Percentiles rank a stretch among this genome's conserved stretches.
phyloP scores from a whole-genome alignment of 2,329 filamentous ascomycete species.

The Spiromastix sp. region DNA sequence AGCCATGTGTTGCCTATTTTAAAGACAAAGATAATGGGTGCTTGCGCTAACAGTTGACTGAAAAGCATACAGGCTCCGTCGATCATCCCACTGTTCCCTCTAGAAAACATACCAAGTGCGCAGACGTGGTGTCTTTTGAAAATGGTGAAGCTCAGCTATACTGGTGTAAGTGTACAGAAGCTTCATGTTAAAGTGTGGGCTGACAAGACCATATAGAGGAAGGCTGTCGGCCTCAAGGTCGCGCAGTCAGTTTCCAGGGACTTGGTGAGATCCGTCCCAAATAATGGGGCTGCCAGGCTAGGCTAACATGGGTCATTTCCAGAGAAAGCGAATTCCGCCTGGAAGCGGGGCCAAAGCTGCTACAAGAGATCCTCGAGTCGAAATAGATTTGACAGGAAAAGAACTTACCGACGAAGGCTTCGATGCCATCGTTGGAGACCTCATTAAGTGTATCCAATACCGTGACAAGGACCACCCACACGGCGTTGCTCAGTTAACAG shows the following conservation, averaged over 20 bases:
- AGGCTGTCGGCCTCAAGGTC: conserved; percentile 35
- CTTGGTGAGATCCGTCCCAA: too few relatives aligned
- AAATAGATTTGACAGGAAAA: conserved; percentile 38
- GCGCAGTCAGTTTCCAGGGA: conserved; percentile 37
- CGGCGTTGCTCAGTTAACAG: conserved; percentile 30
- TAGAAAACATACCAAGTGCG: too few relatives aligned
- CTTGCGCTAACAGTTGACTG: too few relatives aligned
- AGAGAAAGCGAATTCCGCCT: conserved; percentile 28
- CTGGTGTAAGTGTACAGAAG: conserved; percentile 21
- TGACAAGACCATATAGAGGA: conserved; percentile 26
- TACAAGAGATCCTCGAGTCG: conserved; percentile 26
- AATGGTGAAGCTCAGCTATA: conserved; percentile 32
- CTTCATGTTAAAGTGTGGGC: not conserved
- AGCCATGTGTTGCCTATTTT: too few relatives aligned
- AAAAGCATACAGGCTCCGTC: too few relatives aligned
- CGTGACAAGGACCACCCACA: conserved; percentile 20
- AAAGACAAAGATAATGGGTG: too few relatives aligned
- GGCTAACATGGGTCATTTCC: too few relatives aligned
- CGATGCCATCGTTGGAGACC: conserved; percentile 30
- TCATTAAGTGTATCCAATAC: conserved; percentile 29
- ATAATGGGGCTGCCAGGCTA: too few relatives aligned
- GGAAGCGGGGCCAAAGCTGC: conserved; percentile 18
- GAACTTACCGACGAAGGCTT: conserved; percentile 38
- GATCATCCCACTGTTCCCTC: too few relatives aligned
- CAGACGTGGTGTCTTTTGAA: too few relatives aligned